Conservation (phyloP, 805 yeast genomes). For the Schizosaccharomyces cryophilus region DNA sequence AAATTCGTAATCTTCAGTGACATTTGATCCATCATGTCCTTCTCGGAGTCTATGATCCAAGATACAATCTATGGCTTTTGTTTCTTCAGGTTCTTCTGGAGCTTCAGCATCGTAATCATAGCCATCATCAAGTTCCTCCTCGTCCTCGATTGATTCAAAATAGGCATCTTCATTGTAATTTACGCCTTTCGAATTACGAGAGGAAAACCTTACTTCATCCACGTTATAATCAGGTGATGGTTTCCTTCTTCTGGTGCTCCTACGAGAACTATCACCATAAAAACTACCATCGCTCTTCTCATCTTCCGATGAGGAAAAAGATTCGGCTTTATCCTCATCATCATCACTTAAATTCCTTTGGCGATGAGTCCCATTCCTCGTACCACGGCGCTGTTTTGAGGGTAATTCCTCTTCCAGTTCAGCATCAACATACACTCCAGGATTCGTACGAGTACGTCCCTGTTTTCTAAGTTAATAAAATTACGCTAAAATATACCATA, state of each 20-base stretch:
- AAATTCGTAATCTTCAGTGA: slow-evolving; percentile 13
- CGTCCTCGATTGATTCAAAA: slow-evolving; percentile 22
- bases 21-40: slow-evolving; percentile 14
- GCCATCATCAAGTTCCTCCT: slow-evolving; percentile 17
- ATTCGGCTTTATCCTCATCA: slow-evolving; percentile 11
- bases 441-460: background rate
- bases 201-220: slow-evolving; percentile 34
- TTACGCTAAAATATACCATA: background rate
- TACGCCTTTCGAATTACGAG: slow-evolving; percentile 45
- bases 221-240: slow-evolving; percentile 5
- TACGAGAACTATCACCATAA: background rate
- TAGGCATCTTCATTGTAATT: slow-evolving; percentile 56
- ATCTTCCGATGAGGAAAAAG: slow-evolving; percentile 6
- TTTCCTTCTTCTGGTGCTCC: background rate
- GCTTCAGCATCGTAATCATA: slow-evolving; percentile 13
- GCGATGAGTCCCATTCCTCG: background rate
- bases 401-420: background rate
- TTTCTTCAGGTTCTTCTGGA: slow-evolving; percentile 17
- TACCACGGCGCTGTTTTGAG: background rate
- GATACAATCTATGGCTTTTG: slow-evolving; percentile 24
- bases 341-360: background rate
- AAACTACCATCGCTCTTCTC: slow-evolving; percentile 5
- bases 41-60: slow-evolving; percentile 28
- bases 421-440: background rate
- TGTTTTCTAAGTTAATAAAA: background rate